phyloP scores from a whole-genome alignment of 2,329 filamentous ascomycete species.

The Sclerotiophoma versabilis region DNA sequence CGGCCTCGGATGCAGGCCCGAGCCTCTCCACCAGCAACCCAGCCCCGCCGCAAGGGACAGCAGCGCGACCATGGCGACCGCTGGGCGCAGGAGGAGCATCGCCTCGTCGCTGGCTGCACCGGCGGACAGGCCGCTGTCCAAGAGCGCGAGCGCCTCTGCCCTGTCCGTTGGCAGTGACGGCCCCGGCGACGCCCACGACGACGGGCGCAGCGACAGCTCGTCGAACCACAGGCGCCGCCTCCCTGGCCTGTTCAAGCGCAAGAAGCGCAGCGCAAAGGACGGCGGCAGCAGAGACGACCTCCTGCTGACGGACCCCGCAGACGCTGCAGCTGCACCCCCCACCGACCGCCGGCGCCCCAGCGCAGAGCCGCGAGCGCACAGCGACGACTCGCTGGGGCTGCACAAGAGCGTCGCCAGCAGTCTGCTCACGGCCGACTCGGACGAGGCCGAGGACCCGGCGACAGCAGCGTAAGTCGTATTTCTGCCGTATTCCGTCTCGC shows the following conservation, averaged over 20 bases:
- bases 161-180: conserved; percentile 43
- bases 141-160: conserved; percentile 38
- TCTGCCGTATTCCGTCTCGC: conserved; percentile 19
- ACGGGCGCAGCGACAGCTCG: conserved; percentile 50
- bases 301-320: conserved; percentile 21
- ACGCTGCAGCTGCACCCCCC: conserved; percentile 1
- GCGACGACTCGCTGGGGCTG: conserved; percentile 52
- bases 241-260: conserved; percentile 61
- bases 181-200: conserved; percentile 45
- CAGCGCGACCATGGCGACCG: conserved; percentile 27
- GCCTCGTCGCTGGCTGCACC: conserved; percentile 37
- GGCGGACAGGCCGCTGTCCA: conserved; percentile 23
- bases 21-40: not conserved
- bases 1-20: not conserved
- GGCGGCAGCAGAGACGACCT: conserved; percentile 39
- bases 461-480: conserved; percentile 51
- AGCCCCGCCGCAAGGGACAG: not conserved
- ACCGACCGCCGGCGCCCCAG: conserved; percentile 20
- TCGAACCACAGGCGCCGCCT: conserved; percentile 54
- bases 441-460: conserved; percentile 53
- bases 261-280: conserved; percentile 45
- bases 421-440: conserved; percentile 60
- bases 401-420: conserved; percentile 57
- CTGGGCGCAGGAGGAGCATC: conserved; percentile 33
- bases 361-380: conserved; percentile 33